phyloP scores from a whole-genome alignment of 352 stramenopile genomes.

The Phytophthora tubulina region DNA sequence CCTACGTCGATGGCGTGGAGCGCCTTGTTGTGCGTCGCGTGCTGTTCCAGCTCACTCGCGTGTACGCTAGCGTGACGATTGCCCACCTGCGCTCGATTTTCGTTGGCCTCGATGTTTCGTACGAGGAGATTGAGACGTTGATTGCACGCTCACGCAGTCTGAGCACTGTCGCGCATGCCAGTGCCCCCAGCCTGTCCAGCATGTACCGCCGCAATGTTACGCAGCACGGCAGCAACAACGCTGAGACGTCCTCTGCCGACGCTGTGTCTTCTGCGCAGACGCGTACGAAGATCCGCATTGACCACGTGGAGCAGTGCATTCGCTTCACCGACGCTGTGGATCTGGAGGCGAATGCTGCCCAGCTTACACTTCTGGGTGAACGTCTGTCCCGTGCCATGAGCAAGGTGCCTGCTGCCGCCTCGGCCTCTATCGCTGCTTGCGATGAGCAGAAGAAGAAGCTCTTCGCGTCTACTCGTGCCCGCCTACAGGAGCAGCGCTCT shows the following conservation, averaged over 20 bases:
- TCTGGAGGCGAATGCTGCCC: conserved; percentile 78
- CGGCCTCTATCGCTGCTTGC: conserved; percentile 20
- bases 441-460: conserved; percentile 57
- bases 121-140: conserved; percentile 88
- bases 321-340: conserved; percentile 86
- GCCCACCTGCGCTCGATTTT: conserved; percentile 91
- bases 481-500: conserved; percentile 81
- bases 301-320: conserved; percentile 87
- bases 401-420: conserved; percentile 53
- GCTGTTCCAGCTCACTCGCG: conserved; percentile 86
- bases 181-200: conserved; percentile 67
- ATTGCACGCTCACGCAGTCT: conserved; percentile 85
- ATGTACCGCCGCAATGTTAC: conserved; percentile 70
- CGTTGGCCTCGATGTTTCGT: conserved; percentile 71
- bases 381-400: conserved; percentile 67
- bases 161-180: conserved; percentile 70
- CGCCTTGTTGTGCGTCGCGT: conserved; percentile 80
- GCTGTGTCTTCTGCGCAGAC: conserved; percentile 53
- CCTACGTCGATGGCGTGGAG: conserved; percentile 72
- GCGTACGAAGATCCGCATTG: conserved; percentile 85
- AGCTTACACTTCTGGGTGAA: conserved; percentile 79
- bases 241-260: conserved; percentile 65
- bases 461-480: conserved; percentile 79
- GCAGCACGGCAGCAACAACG: conserved; percentile 53
- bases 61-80: conserved; percentile 91